Base-by-base conservation (phyloP, 192 early-diverging fungal species). In the Phycomyces blakesleeanus region DNA sequence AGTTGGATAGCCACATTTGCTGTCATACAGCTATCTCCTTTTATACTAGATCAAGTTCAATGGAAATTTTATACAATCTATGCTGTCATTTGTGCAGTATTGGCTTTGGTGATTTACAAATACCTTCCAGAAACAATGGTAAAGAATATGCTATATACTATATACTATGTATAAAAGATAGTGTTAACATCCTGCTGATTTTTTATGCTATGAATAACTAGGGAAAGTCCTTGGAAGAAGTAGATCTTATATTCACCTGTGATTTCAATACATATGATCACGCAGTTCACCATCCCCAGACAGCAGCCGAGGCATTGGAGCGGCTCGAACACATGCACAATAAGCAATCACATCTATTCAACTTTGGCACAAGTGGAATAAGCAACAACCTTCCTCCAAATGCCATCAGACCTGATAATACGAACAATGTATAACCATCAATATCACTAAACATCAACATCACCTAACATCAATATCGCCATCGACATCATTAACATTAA, bases 1-100 rank as follows among this genome's bases (percentile, higher is more conserved):
- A 94, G 94, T 81, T 97, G 94, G 94, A 63, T 89, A 26, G 89
- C 86, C 73, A 95, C 90, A 78, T 87, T 87, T 70, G 68, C 83
- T 40, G 77, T 96, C 16, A 81, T 82, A 5, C 81, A 90, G 57
- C 63, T 89, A 40, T 78, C 83, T 1, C 92, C 93, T 0, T 81
- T 88, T 57, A 72, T 93, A 39, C 69, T 90, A 14, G 73, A 87
- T 52, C 57, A 68, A 14, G 85, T 84, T 55, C 82, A 83, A 49
- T 86, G 81, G 79, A 71, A 78, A 8, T 75, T 87, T 14, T 87
- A 87, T 74, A 57, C 82, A 61, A 78, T 91, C 24, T 95, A 88
- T 71, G 87, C 79, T 18, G 64, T 77, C n/a, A 78, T 84, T 51
- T 84, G 84, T 77, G 70, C 82, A 39, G 71, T 73, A 14, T 76